Evolutionary conservation across 768 basidiomycete species (phyloP).

Genomic region (Collybiopsis luxurians): DNA sequence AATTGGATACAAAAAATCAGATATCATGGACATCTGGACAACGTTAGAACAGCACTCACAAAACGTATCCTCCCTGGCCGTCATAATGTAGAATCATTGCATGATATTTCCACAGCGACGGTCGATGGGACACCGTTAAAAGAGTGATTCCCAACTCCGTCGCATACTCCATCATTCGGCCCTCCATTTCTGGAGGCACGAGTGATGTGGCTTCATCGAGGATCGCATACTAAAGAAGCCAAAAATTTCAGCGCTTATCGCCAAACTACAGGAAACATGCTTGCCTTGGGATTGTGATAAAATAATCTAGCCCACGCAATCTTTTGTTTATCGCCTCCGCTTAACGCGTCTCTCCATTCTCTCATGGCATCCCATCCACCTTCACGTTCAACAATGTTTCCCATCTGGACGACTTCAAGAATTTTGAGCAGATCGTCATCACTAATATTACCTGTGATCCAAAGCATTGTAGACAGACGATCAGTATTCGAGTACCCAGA

Average conservation of each 20-base stretch:
- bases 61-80: constrained; percentile 93
- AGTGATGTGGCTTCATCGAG: constrained; percentile 96
- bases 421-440: constrained; percentile 75
- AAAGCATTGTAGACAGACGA: no score
- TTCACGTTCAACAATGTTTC: constrained; percentile 83
- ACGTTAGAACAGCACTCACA: constrained; percentile 55
- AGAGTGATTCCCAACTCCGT: constrained; percentile 86
- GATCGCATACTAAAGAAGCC: constrained; percentile 74
- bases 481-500: constrained; percentile 1
- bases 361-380: constrained; percentile 92
- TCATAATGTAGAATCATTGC: constrained; percentile 88
- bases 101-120: constrained; percentile 93
- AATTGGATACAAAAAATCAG: neutral
- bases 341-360: constrained; percentile 92
- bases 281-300: constrained; percentile 89
- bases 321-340: constrained; percentile 95
- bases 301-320: constrained; percentile 97
- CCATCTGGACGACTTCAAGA: constrained; percentile 80
- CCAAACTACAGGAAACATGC: constrained; percentile 15
- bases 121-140: constrained; percentile 92
- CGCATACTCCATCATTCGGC: constrained; percentile 92
- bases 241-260: neutral
- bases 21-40: neutral
- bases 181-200: constrained; percentile 91
- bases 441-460: constrained; percentile 54